A percentile compares a stretch with the other conserved stretches of the same genome.
Evolutionary conservation across 192 early-diverging fungal species (phyloP).

Genomic region (Diversispora eburnea): DNA sequence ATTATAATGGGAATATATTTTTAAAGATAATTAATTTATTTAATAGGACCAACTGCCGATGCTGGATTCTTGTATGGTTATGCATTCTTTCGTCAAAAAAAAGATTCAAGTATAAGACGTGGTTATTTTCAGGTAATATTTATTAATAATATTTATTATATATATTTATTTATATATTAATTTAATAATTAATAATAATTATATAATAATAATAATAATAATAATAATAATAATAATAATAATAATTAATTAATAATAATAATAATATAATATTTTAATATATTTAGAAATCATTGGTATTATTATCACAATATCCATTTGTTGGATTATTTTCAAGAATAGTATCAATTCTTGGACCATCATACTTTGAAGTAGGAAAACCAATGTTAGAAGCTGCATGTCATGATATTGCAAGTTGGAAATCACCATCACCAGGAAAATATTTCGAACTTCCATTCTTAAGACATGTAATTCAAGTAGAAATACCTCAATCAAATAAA

Average conservation of each 20-base stretch:
- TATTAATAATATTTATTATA: background rate
- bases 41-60: constrained; percentile 49
- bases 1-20: background rate
- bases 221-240: too few relatives aligned
- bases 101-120: constrained; percentile 77
- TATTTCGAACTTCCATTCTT: constrained; percentile 71
- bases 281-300: constrained; percentile 70
- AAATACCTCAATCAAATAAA: constrained; percentile 60
- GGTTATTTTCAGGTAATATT: constrained; percentile 79
- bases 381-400: constrained; percentile 77
- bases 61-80: constrained; percentile 77
- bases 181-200: background rate
- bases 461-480: constrained; percentile 63
- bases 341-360: constrained; percentile 70
- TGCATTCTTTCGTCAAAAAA: constrained; percentile 92
- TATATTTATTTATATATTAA: background rate
- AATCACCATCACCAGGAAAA: constrained; percentile 59
- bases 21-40: background rate
- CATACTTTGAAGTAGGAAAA: constrained; percentile 75
- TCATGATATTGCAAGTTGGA: constrained; percentile 74
- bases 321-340: constrained; percentile 81
- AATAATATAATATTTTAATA: background rate
- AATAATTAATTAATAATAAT: too few relatives aligned
- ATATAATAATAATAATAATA: background rate
- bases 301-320: constrained; percentile 85